A percentile compares a stretch with the other conserved stretches of the same genome.
Evolutionary conservation across 345 rosid species (phyloP).

Genomic region (Punica granatum): DNA sequence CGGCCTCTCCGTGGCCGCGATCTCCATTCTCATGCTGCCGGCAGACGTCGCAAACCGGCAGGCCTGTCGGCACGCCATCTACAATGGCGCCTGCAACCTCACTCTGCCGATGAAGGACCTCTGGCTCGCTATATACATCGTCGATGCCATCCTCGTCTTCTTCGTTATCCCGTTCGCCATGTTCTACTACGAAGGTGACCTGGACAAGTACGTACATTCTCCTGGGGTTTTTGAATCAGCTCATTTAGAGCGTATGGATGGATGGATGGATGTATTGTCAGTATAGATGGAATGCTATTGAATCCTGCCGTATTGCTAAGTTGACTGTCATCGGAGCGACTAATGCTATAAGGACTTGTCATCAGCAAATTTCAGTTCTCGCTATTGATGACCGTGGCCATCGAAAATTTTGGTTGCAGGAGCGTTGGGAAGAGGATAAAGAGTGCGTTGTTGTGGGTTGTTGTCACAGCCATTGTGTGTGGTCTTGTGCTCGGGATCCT

Average conservation of each 20-base stretch:
- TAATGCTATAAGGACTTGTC: no score
- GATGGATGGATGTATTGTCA: background rate
- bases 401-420: slow-evolving; percentile 35
- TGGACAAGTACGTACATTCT: slow-evolving; percentile 70
- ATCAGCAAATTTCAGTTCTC: background rate
- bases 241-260: no score
- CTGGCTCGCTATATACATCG: slow-evolving; percentile 83
- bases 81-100: slow-evolving; percentile 88
- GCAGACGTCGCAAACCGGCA: slow-evolving; percentile 99
- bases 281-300: background rate
- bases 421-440: slow-evolving; percentile 67
- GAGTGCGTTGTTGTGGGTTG: slow-evolving; percentile 83
- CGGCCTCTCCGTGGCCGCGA: slow-evolving; percentile 75
- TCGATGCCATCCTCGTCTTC: slow-evolving; percentile 87
- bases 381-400: background rate
- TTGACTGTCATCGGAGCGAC: background rate
- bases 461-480: slow-evolving; percentile 69
- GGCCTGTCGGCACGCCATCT: slow-evolving; percentile 85
- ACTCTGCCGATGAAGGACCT: slow-evolving; percentile 96
- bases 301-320: background rate
- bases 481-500: slow-evolving; percentile 81
- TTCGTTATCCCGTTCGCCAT: slow-evolving; percentile 92
- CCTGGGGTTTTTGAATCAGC: slow-evolving; percentile 14
- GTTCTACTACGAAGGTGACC: slow-evolving; percentile 99
- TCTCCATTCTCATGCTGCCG: slow-evolving; percentile 94